Base-by-base conservation (phyloP, 176 grass and related monocot species). In the Ensete glaucum region DNA sequence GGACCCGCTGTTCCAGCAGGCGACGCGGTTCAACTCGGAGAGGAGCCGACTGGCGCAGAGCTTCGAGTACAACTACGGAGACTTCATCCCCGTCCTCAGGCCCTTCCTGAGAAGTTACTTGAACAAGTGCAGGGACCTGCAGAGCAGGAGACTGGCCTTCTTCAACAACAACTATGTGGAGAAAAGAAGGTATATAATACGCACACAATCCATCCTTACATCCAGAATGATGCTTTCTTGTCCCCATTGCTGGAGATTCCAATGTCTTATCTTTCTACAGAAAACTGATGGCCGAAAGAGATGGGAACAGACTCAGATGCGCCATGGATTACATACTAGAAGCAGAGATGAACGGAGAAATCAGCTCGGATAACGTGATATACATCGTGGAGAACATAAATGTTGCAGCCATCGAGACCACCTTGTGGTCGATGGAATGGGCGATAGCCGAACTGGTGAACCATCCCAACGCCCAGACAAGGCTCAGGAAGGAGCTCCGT, bases 51-150 rank as follows among this genome's bases (percentile, higher is more conserved):
- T 74, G 54, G 51, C 72, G 53, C 72, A 74, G 24, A 74, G 72
- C 54, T 74, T 74, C 20, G 72, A 74, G 14, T 74, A 54, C 72
- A 74, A 74, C 53, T 74, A 74, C 24, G 72, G 54, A 14, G 72
- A 74, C 25, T 74, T 74, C 23, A 74, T 74, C 43, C 72, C 54
- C 21, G 13, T 58, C 25, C 72, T 74, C 21, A 3, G 71, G 12
- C 71, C 71, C 50, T 73, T 73, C 22, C 25, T 56, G 52, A 74
- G 25, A 53, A 53, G 54, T 19, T 71, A 90, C 27, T 83, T 87
- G 83, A 87, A 84, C 81, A 90, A 84, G 60, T 64, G 57, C 59
- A 77, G 22, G 34, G 59, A 77, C 2, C 10, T 77, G 74, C 54
- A 77, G 59, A 48, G 23, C 43, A 51, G 59, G 53, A 58, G 59